These are phyloP conservation scores for Debaryomyces sp. DNA, from an alignment of 1,139 yeast species.

Conservation along the genomic window DNA sequence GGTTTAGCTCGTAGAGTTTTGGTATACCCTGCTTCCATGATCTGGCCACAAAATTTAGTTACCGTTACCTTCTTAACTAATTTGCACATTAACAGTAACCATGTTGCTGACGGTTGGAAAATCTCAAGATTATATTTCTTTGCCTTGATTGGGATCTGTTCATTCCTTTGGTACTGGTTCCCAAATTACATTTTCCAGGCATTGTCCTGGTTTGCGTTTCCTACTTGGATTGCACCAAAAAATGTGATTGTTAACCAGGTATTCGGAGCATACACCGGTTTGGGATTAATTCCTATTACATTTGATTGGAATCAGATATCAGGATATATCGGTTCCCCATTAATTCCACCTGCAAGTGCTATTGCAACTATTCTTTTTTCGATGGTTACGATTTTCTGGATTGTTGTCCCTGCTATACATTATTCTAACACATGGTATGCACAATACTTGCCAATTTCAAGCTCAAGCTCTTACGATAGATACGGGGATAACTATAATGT, in stretches of 20 bases:
- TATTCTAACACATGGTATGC: constrained; percentile 48
- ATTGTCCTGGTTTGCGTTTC: constrained; percentile 38
- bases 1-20: constrained; percentile 60
- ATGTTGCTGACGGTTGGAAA: constrained; percentile 40
- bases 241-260: constrained; percentile 45
- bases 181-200: constrained; percentile 37
- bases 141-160: constrained; percentile 21
- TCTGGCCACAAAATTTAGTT: constrained; percentile 62
- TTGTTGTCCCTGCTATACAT: constrained; percentile 42
- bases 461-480: constrained; percentile 43
- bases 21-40: constrained; percentile 56
- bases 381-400: constrained; percentile 46
- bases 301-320: constrained; percentile 50
- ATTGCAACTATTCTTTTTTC: constrained; percentile 54
- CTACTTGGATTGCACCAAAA: constrained; percentile 39
- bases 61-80: constrained; percentile 53
- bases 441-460: constrained; percentile 46
- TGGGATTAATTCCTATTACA: constrained; percentile 57
- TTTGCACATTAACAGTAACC: constrained; percentile 46
- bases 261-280: constrained; percentile 52
- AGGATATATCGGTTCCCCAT: constrained; percentile 58
- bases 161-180: constrained; percentile 38
- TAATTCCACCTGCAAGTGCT: constrained; percentile 67
- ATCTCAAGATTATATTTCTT: constrained; percentile 36
- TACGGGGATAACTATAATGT: constrained; percentile 42